These are phyloP conservation scores for Porodaedalea pini DNA, from an alignment of 1,284 basidiomycete species.

Conservation along the genomic window DNA sequence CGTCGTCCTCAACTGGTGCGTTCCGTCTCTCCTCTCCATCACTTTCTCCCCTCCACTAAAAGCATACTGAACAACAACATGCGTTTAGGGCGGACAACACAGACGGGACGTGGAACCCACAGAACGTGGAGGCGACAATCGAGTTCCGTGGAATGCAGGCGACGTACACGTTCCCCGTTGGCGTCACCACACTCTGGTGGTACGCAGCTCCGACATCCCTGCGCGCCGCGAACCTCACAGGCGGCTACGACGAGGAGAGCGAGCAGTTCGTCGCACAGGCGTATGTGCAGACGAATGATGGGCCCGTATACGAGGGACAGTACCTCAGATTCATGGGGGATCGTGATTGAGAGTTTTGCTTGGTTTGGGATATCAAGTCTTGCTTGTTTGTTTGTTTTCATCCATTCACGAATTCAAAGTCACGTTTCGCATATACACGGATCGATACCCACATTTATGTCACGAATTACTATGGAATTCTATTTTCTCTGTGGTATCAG, in stretches of 20 bases:
- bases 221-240: background rate
- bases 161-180: conserved; percentile 64
- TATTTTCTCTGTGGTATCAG: no score
- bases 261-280: conserved; percentile 12
- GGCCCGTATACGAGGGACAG: conserved; percentile 1
- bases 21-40: background rate
- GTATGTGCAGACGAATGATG: background rate
- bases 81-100: conserved; percentile 46
- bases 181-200: conserved; percentile 49
- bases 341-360: background rate
- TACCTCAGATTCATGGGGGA: conserved; percentile 13
- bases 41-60: no score
- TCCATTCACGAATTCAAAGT: no score
- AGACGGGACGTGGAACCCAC: conserved; percentile 55
- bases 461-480: no score
- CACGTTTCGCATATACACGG: no score
- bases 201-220: conserved; percentile 32
- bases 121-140: conserved; percentile 60
- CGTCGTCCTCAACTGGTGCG: conserved; percentile 59
- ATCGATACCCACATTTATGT: no score
- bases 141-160: conserved; percentile 68
- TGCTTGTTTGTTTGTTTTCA: no score
- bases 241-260: background rate
- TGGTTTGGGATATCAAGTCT: no score
- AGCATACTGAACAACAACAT: conserved; percentile 18